Conservation (phyloP, 805 yeast species). For the Nakazawaea ishiwadae region DNA sequence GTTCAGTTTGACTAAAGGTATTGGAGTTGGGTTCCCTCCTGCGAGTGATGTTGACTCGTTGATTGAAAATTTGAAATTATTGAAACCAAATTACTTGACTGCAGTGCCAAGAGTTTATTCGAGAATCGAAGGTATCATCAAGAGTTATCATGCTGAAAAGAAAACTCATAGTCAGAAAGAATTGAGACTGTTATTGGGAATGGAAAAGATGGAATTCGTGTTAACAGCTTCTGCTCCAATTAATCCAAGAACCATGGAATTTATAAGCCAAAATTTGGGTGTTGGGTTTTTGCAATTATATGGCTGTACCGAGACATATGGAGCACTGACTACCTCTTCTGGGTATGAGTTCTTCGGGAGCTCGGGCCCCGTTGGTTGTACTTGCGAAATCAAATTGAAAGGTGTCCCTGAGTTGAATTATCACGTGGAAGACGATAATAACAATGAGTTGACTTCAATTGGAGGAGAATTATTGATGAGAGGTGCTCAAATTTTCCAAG, state of each 20-base stretch:
- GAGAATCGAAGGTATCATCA: slow-evolving; percentile 57
- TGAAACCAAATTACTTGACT: slow-evolving; percentile 49
- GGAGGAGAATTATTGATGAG: slow-evolving; percentile 60
- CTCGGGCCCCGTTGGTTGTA: slow-evolving; percentile 55
- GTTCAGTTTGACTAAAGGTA: slow-evolving; percentile 10
- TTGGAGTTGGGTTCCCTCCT: slow-evolving; percentile 47
- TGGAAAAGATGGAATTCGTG: slow-evolving; percentile 34
- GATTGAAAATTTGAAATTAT: slow-evolving; percentile 52
- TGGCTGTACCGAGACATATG: slow-evolving; percentile 70
- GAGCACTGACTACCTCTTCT: slow-evolving; percentile 35
- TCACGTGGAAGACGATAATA: slow-evolving; percentile 31
- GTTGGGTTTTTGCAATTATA: slow-evolving; percentile 60
- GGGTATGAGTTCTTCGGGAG: slow-evolving; percentile 45
- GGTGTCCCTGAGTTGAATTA: slow-evolving; percentile 65
- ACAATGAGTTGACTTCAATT: slow-evolving; percentile 20
- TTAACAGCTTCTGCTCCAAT: slow-evolving; percentile 70
- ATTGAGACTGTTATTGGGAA: slow-evolving; percentile 38
- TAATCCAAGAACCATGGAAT: slow-evolving; percentile 55
- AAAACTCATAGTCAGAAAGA: slow-evolving; percentile 24
- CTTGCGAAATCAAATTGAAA: slow-evolving; percentile 53
- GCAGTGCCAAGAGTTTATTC: slow-evolving; percentile 69
- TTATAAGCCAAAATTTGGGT: slow-evolving; percentile 54
- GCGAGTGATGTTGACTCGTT: slow-evolving; percentile 45
- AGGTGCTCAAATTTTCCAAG: slow-evolving; percentile 58
- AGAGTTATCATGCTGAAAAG: slow-evolving; percentile 33